Evolutionary conservation across 768 basidiomycete species (phyloP), one percentile per base, ranked within the genome.

Genomic region (Termitomyces sp.): DNA sequence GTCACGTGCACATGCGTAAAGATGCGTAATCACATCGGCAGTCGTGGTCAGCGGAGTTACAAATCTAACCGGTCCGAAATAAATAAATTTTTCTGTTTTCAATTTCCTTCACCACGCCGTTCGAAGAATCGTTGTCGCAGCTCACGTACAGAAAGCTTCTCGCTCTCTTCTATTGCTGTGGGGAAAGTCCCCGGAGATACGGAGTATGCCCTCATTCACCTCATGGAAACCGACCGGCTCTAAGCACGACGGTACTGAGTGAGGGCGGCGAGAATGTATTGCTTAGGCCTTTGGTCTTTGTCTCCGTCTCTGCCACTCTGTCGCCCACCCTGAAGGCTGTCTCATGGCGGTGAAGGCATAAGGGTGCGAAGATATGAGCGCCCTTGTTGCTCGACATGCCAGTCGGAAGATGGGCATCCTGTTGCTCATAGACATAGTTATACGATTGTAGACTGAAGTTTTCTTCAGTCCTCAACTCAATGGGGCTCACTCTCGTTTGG

Each of bases 131-230:
- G 89, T 84, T 74, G 73, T 91, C 89, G 85, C 89, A 91, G 89
- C 84, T 81, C 73, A 81, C 89, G 77, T 71, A 89, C 89, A 80
- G 82, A 77, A 77, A 80, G 80, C 73, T 64, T 59, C 60, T 56
- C 57, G 70, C 76, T 79, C 78, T 79, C 74, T 62, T 57, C 63
- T 79, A 75, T 62, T 64, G 87, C 89, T 91, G 89, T 86, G 89
- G 89, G 89, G 88, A 91, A 91, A 91, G 89, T 91, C 89, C 87
- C 89, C 89, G 89, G 89, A 91, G 89, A 82, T 72, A 81, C 86
- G 87, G 88, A 89, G 84, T 69, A 74, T 79, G 72, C 76, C 75
- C 78, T 82, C 76, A 71, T 75, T 77, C 77, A 63, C 54, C 68
- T 71, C 66, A 78, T 66, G 89, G 88, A 89, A 86, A 91, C 79